These are phyloP conservation scores for Leishmania aethiopica DNA, from an alignment of 208 protist genomes.

Conservation along the genomic window DNA sequence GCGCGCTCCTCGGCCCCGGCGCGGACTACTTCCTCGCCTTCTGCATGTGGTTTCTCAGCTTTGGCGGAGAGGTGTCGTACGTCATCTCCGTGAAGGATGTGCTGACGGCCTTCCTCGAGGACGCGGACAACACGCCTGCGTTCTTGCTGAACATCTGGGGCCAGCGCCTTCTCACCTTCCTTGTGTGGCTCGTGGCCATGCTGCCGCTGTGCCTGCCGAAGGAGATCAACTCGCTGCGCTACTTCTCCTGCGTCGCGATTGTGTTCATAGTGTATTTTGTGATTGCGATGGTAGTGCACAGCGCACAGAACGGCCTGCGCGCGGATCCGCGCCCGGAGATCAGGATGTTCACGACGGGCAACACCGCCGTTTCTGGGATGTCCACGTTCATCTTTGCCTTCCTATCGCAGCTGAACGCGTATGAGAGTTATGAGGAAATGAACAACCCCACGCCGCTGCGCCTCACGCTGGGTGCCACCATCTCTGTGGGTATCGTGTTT, in stretches of 20 bases:
- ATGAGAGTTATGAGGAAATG: constrained; percentile 69
- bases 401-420: constrained; percentile 73
- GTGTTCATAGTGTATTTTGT: constrained; percentile 80
- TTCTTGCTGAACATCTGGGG: constrained; percentile 37
- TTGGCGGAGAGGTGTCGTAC: constrained; percentile 73
- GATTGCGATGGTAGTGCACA: constrained; percentile 64
- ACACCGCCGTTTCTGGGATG: constrained; percentile 54
- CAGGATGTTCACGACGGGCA: constrained; percentile 50
- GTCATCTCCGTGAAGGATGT: constrained; percentile 76
- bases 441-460: constrained; percentile 45
- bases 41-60: constrained; percentile 56
- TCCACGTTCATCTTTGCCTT: constrained; percentile 78
- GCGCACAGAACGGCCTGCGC: constrained; percentile 35
- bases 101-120: constrained; percentile 49
- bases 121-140: constrained; percentile 28
- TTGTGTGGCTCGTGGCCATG: constrained; percentile 65
- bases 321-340: constrained; percentile 43
- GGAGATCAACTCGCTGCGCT: constrained; percentile 84
- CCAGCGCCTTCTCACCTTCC: constrained; percentile 46
- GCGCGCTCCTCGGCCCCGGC: constrained; percentile 44
- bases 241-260: constrained; percentile 63
- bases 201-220: constrained; percentile 77
- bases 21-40: constrained; percentile 61
- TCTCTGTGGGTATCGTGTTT: constrained; percentile 55
- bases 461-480: constrained; percentile 49